Base-by-base conservation (phyloP, 495 filamentous ascomycete species). In the Melanomma pulvis-pyrius region DNA sequence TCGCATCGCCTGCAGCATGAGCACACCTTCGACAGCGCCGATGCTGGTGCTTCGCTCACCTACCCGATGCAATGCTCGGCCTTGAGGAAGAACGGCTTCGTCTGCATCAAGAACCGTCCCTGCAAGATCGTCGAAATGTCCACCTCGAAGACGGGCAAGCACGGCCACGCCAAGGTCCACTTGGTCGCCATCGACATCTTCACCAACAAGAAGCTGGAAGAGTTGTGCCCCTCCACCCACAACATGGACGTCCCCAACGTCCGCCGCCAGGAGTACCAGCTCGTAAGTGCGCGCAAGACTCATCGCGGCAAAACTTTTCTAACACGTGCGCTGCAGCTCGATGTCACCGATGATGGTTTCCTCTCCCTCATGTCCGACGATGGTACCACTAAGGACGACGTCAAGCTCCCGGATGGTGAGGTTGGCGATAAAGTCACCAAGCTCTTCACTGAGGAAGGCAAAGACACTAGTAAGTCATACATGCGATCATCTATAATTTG, bases 111-210 rank as follows among this genome's bases (percentile, higher is more conserved):
- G 87, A 81, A 83, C 78, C 93, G 94, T 74, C 94, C 94, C 68
- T 99, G 94, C 92, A 98, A 97, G 88, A 99, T 99, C 74, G 91
- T 97, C 79, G 94, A 97, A 76, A 99, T 99, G 94, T 93, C 90
- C 67, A 99, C 94, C 82, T 99, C 94, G 77, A 99, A 99, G 92
- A 99, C 94, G 68, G 94, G 94, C 80, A 99, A 99, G 91, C 94
- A 99, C 90, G 94, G 94, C 80, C 94, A 99, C 89, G 94, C 94
- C 80, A 99, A 99, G 89, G 94, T 98, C 78, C 92, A 99, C 84
- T 81, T 99, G 66, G 88, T 96, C 74, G 94, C 91, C 76, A 87
- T 93, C 78, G 94, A 99, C 78, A 97, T 99, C 84, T 99, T 99
- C 86, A 99, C 92, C 66, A 86, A 86, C 86, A 98, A 98, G 91